Conservation (phyloP, 768 basidiomycete genomes). For the Rhodotorula taiwanensis region DNA sequence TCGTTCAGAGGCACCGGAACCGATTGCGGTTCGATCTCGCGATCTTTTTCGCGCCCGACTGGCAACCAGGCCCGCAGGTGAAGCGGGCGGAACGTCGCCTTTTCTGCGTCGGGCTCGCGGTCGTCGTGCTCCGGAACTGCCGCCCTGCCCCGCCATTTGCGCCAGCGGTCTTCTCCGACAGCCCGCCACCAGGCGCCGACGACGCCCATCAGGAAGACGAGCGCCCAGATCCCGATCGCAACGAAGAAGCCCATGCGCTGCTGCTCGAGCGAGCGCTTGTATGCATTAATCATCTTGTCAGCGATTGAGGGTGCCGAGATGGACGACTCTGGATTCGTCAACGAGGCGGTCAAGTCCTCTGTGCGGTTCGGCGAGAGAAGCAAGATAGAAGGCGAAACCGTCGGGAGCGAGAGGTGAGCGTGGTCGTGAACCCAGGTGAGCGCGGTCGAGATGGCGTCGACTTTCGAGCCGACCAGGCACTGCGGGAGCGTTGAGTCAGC, state of each 20-base stretch:
- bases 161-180: slow-evolving; percentile 28
- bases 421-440: slow-evolving; percentile 88
- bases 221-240: slow-evolving; percentile 73
- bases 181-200: slow-evolving; percentile 42
- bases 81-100: slow-evolving; percentile 6
- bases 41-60: not conserved
- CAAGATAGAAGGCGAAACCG: slow-evolving; percentile 66
- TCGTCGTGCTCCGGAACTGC: not conserved
- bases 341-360: slow-evolving; percentile 60
- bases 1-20: too few species aligned
- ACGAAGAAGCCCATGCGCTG: slow-evolving; percentile 77
- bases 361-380: slow-evolving; percentile 66
- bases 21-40: not conserved
- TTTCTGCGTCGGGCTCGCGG: not conserved
- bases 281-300: slow-evolving; percentile 64
- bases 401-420: slow-evolving; percentile 70
- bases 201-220: slow-evolving; percentile 71
- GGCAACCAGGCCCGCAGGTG: slow-evolving; percentile 9
- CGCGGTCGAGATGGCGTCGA: slow-evolving; percentile 74
- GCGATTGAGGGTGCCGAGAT: slow-evolving; percentile 56
- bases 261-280: slow-evolving; percentile 64
- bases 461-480: slow-evolving; percentile 87
- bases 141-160: not conserved
- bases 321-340: slow-evolving; percentile 55
- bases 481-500: not conserved